Conservation (phyloP, 208 protist species). For the Leishmania gerbilli region DNA sequence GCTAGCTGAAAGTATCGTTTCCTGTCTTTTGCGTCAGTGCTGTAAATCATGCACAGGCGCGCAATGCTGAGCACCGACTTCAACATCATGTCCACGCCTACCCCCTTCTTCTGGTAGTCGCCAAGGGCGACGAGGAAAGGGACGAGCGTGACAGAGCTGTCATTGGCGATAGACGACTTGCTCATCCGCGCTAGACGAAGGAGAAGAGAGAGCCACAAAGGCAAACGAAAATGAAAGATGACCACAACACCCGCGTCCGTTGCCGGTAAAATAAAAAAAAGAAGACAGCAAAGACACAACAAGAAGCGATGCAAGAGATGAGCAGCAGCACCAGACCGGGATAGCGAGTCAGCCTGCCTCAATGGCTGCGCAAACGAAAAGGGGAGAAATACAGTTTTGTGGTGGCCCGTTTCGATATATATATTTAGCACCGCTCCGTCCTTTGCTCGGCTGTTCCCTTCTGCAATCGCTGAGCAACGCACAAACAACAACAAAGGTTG, state of each 20-base stretch:
- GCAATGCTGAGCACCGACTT: slow-evolving; percentile 71
- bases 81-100: slow-evolving; percentile 82
- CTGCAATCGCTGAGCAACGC: not conserved
- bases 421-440: not conserved
- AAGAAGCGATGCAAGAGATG: slow-evolving; percentile 1
- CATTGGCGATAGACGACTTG: not conserved
- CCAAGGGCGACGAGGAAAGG: slow-evolving; percentile 54
- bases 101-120: slow-evolving; percentile 72
- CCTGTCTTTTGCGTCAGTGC: slow-evolving; percentile 23
- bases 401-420: not conserved
- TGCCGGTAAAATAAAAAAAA: not conserved
- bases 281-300: not conserved
- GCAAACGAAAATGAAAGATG: slow-evolving; percentile 6
- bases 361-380: not conserved
- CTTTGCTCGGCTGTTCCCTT: not conserved
- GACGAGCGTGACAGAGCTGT: slow-evolving; percentile 26
- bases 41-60: slow-evolving; percentile 68
- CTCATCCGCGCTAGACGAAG: not conserved
- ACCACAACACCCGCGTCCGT: not conserved
- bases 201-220: not conserved
- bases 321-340: not conserved
- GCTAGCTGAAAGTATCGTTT: slow-evolving; percentile 51
- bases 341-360: not conserved
- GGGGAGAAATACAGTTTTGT: not conserved
- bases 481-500: not conserved